Conservation (phyloP, 2,329 filamentous ascomycete genomes). For the Botryosphaeria agaves region DNA sequence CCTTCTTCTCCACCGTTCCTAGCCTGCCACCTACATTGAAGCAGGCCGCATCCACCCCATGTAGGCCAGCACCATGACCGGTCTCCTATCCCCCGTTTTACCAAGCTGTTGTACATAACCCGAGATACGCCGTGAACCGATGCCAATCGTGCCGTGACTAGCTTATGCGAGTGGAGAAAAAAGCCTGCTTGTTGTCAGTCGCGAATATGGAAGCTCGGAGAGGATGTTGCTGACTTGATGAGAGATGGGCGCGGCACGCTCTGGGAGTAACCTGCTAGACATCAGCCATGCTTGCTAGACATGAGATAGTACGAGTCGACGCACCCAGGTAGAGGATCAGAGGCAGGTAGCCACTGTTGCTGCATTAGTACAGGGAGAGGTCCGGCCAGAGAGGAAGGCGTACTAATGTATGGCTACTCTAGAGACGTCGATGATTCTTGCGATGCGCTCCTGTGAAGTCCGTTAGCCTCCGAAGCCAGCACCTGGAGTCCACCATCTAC, state of each 20-base stretch:
- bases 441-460: slow-evolving; percentile 71
- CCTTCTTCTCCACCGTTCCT: too few relatives aligned
- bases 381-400: slow-evolving; percentile 17
- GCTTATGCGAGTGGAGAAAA: slow-evolving; percentile 7
- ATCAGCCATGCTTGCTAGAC: slow-evolving; percentile 1
- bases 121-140: too few relatives aligned
- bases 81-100: too few relatives aligned
- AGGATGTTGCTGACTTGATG: slow-evolving; percentile 37
- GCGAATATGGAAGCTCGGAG: neutral
- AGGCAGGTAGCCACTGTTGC: slow-evolving; percentile 76
- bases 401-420: slow-evolving; percentile 94
- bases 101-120: too few relatives aligned
- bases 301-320: slow-evolving; percentile 8
- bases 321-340: slow-evolving; percentile 92
- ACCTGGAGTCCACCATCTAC: slow-evolving; percentile 5
- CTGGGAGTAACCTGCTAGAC: slow-evolving; percentile 61
- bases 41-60: too few relatives aligned
- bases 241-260: slow-evolving; percentile 78
- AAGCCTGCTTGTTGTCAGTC: slow-evolving; percentile 3
- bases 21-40: too few relatives aligned
- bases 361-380: slow-evolving; percentile 6
- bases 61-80: too few relatives aligned
- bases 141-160: too few relatives aligned
- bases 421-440: slow-evolving; percentile 87
- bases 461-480: slow-evolving; percentile 2